Base-by-base conservation (phyloP, 371 early-diverging fungal species). In the Lichtheimia ramosa region DNA sequence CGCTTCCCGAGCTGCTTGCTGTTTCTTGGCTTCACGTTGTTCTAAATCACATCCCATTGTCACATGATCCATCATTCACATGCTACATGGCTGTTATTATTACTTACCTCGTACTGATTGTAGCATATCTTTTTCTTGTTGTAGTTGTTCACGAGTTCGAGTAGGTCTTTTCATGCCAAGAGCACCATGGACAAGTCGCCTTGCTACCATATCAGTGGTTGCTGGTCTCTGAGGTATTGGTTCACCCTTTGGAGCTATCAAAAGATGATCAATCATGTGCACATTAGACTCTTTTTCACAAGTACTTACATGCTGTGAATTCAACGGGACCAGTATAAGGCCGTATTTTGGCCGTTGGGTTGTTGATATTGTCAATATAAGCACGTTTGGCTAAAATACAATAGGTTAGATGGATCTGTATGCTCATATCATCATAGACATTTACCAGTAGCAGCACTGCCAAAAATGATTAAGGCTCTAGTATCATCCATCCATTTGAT, bases 401-500 rank as follows among this genome's bases (percentile, higher is more conserved):
- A 13, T 46, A 18, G 46, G 5, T 46, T 46, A 1, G 46, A 27
- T 14, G 0, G n/a, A n/a, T n/a, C n/a, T n/a, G n/a, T n/a, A n/a
- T n/a, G n/a, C n/a, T n/a, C n/a, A n/a, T n/a, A n/a, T n/a, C n/a
- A n/a, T n/a, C n/a, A n/a, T n/a, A n/a, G n/a, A n/a, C n/a, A 52
- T 20, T 50, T 78, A 88, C 89, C 87, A 46, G 86, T 83, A 20
- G 84, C 77, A 14, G 85, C 77, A 50, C 84, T 83, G 39, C 82
- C 85, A 71, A 89, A 89, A 43, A 86, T 85, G 27, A 85, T 86
- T 50, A 89, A 71, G 12, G 88, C 89, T 43, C 88, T 77, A 10
- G 87, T 85, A 64, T 89, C 88, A 63, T 84, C 82, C 51, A 89
- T 69, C 89, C 89, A 89, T 63, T 89, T 89, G 64, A 89, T 83